Base-by-base conservation (phyloP, 1,139 yeast species). In the Candida tropicalis region DNA sequence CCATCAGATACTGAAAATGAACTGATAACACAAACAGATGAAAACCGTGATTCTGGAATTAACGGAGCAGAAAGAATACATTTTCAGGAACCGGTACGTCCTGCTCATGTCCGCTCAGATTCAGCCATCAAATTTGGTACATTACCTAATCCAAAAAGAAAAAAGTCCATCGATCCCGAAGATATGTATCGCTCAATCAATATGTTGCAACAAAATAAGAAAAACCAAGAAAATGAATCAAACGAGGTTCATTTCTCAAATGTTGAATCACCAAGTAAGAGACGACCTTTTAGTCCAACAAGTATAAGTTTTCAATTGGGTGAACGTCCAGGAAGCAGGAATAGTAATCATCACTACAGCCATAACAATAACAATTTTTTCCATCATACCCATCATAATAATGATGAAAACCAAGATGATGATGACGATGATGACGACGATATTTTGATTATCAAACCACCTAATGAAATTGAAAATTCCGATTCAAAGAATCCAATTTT, bases 101-200 rank as follows among this genome's bases (percentile, higher is more conserved):
- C 45, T 35, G 31, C 22, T 7, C 34, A 28, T 29, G 15, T 7
- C 13, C 40, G 35, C 4, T 10, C 40, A 5, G 45, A 25, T 22
- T 35, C 44, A 11, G 70, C 70, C 4, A 72, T 73, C 37, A 57
- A 65, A 39, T 73, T 73, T 46, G 77, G 68, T 1, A 59, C 60
- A 39, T 56, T 73, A 26, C 77, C 78, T 0, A 70, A 63, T 28
- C 76, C 77, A 2, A 56, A 55, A 32, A 56, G 56, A 45, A 65
- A 73, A 15, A 68, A 72, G 17, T 83, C 83, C 32, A 69, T 87
- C 9, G 83, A 83, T 26, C 97, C 97, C 1, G 81, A 86, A 40
- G 97, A 90, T 57, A 84, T 90, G 83, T 84, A 74, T 58, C 75
- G 85, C 65, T 88, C 96, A 1, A 85, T 89, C 51, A 84, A 88